Evolutionary conservation across 2,329 filamentous ascomycete genomes (phyloP), one percentile per base, ranked within the genome.

Genomic region (Thelonectria blattea): DNA sequence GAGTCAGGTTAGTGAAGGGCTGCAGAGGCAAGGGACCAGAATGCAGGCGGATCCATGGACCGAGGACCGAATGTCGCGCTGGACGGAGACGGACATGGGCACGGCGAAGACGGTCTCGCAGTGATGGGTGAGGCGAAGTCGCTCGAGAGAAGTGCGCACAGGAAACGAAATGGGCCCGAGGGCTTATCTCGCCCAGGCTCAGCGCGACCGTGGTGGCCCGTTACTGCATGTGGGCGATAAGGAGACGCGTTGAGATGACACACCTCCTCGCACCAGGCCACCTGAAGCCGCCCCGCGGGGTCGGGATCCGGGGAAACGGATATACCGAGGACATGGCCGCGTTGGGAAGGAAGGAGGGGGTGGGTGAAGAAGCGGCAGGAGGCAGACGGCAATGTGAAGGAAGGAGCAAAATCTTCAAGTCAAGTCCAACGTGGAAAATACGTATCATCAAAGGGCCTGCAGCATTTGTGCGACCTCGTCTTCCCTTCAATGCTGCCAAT

Each of bases 261-360:
- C 34, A 30, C 34, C n/a, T n/a, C n/a, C n/a, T 34, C 18, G 11
- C 15, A 41, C 43, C 22, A 34, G 24, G 20, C n/a, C 50, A 42
- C 22, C 27, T 30, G 27, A 10, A 10, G 4, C 14, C 30, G 45
- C 64, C 64, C 66, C 66, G 66, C 66, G 65, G 63, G 61, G 66
- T 64, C 65, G 67, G 67, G 62, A 43, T 65, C 45, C 65, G 67
- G 63, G 66, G 55, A 67, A 67, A 69, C 55, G 66, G 58, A 66
- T 58, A 62, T 46, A 43, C 66, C 66, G 64, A 50, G 10, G 27
- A 17, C 34, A 49, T 43, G 5, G 32, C 39, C 22, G 34, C 6
- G 22, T 24, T 37, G 15, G 9, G 34, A 37, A 14, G 34, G 34
- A 12, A 11, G 5, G n/a, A n/a, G n/a, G n/a, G n/a, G 27, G 2